Evolutionary conservation across 805 yeast species (phyloP), one percentile per base, ranked within the genome.

Genomic region (Ogataea sp.): DNA sequence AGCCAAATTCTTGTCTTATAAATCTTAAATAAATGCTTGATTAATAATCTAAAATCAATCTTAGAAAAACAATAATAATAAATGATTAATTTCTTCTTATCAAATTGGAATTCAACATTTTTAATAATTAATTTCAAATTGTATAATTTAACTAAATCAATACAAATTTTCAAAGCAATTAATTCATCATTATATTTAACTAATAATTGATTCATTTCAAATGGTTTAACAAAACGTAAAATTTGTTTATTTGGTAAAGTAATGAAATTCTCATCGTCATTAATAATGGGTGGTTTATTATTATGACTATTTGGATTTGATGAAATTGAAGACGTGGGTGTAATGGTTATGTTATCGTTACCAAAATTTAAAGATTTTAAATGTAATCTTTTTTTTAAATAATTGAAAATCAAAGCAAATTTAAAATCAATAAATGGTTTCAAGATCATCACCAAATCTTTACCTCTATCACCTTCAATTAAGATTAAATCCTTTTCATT

Each of bases 401-500:
- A 84, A 50, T 83, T 83, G 53, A 83, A 73, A 42, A 84, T 68
- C 36, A 83, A 68, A 2, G 90, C 90, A 55, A 79, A 64, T 43
- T 80, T 74, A 40, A 81, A 66, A 33, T 69, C 71, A 24, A 83
- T 70, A 32, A 68, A 57, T 1, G 90, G 86, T 44, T 80, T 83
- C 23, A 83, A 61, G 33, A 83, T 76, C 73, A 78, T 73, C 9
- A 80, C 90, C 45, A 84, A 58, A 57, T 84, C 94, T 50, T 81
- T 81, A 23, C 94, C 94, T 44, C 93, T 67, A 55, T 84, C 94
- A 39, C 93, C 94, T 60, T 84, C 93, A 41, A 82, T 81, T 16
- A 83, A 77, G 9, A 83, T 83, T 52, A 83, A 67, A 58, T 84
- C 93, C 40, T 74, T 68, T 34, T 73, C 67, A 44, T 67, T 70